phyloP scores from a whole-genome alignment of 352 stramenopile species.

The Pythium periplocum region DNA sequence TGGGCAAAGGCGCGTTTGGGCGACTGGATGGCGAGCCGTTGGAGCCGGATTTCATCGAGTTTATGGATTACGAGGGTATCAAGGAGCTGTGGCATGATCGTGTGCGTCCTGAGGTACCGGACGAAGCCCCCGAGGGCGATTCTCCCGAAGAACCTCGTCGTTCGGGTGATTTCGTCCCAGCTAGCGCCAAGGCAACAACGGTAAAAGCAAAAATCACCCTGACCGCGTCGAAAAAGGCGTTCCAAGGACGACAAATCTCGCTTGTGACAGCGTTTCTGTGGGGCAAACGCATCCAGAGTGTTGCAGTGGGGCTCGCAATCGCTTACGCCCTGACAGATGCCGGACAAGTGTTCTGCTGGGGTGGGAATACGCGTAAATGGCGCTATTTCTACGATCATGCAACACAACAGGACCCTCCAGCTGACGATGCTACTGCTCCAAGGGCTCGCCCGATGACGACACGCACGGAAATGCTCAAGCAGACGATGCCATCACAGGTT shows the following conservation, averaged over 20 bases:
- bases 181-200: slow-evolving; percentile 6
- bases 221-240: slow-evolving; percentile 38
- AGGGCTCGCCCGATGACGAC: slow-evolving; percentile 28
- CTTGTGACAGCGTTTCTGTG: slow-evolving; percentile 67
- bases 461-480: slow-evolving; percentile 62
- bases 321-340: slow-evolving; percentile 63
- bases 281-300: slow-evolving; percentile 53
- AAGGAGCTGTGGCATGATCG: slow-evolving; percentile 50
- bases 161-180: neutral
- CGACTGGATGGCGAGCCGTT: slow-evolving; percentile 55
- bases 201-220: slow-evolving; percentile 26
- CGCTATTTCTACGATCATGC: slow-evolving; percentile 58
- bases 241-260: slow-evolving; percentile 44
- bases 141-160: neutral
- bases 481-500: slow-evolving; percentile 42
- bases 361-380: slow-evolving; percentile 62
- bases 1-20: slow-evolving; percentile 58
- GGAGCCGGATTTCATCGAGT: slow-evolving; percentile 64
- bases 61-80: slow-evolving; percentile 61
- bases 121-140: slow-evolving; percentile 5
- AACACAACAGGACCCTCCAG: neutral
- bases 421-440: neutral
- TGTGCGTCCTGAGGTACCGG: slow-evolving; percentile 24
- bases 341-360: slow-evolving; percentile 75
- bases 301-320: slow-evolving; percentile 43